Conservation (phyloP, 768 basidiomycete species). For the Mycena pura region DNA sequence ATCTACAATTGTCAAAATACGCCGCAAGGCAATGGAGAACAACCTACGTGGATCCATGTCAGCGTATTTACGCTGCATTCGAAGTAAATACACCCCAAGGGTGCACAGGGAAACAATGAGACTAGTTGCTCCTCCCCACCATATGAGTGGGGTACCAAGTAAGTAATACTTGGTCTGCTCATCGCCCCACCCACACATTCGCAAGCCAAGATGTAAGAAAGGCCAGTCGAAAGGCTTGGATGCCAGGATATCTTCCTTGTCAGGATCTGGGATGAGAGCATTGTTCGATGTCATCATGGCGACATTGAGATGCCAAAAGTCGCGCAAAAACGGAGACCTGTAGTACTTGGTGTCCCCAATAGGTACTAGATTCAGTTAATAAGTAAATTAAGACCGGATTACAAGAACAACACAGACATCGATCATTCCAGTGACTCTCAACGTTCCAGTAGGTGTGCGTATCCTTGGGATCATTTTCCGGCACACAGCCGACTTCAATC, state of each 20-base stretch:
- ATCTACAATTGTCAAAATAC: slow-evolving; percentile 45
- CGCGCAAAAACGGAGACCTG: slow-evolving; percentile 89
- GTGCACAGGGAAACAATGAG: slow-evolving; percentile 60
- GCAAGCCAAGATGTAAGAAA: slow-evolving; percentile 83
- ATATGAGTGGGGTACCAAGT: slow-evolving; percentile 89
- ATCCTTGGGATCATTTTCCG: slow-evolving; percentile 82
- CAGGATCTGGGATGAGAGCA: slow-evolving; percentile 94
- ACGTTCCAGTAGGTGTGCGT: slow-evolving; percentile 97
- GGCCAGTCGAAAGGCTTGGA: slow-evolving; percentile 96
- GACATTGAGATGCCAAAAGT: slow-evolving; percentile 99
- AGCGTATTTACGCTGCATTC: slow-evolving; percentile 86
- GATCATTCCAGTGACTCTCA: slow-evolving; percentile 96
- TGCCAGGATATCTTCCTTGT: slow-evolving; percentile 98
- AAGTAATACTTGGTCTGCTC: slow-evolving; percentile 90
- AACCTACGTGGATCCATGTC: slow-evolving; percentile 89
- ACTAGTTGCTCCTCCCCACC: slow-evolving; percentile 83
- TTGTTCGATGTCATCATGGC: slow-evolving; percentile 99
- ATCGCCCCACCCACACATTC: slow-evolving; percentile 98
- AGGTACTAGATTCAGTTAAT: slow-evolving; percentile 69
- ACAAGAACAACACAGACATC: slow-evolving; percentile 62
- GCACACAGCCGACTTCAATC: slow-evolving; percentile 93
- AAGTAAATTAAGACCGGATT: not conserved
- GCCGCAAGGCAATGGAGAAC: not conserved
- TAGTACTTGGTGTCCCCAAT: slow-evolving; percentile 84
- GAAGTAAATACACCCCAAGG: slow-evolving; percentile 74